Evolutionary conservation across 2,329 filamentous ascomycete species (phyloP), one percentile per base, ranked within the genome.

Genomic region (Xylariaceae sp.): DNA sequence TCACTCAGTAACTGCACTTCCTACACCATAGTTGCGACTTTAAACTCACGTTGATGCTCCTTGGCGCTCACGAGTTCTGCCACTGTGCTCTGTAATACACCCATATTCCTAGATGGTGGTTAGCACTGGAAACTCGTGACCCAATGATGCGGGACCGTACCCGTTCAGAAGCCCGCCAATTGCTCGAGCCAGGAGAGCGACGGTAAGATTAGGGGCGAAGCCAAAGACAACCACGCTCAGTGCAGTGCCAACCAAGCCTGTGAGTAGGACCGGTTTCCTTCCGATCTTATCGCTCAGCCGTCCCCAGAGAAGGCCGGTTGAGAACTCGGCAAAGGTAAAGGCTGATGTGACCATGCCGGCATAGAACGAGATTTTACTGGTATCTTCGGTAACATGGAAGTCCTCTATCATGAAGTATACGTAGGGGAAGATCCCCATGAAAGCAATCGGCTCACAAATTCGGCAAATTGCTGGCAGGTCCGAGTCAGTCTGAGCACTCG

Each of bases 361-460:
- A 74, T 96, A 98, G 54, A 97, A 86, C 12, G 93, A 91, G 66
- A 97, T 96, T 71, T 90, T 87, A 67, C 83, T 87, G 62, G 89
- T 81, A 71, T 92, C 87, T 43, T 91, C 81, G 61, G 92, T 91
- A 71, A 96, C 88, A 69, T 90, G 82, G 76, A 98, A 98, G 60
- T 92, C 92, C 69, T 92, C 83, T 67, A 98, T 89, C 95, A 99
- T 98, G 79, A 90, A 94, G 79, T 96, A 98, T 67, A 96, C 92
- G 75, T 98, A 99, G 1, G 95, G 95, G 73, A 99, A 98, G 67
- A 98, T 97, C 51, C 93, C 97, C 92, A 97, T 98, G 82, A 99
- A 98, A 5, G 95, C 95, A 74, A 99, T 98, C 49, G 95, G 95
- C 74, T 99, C 95, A 81, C 92, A 97, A 79, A 99, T 94, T 71